Conservation (phyloP, 768 basidiomycete species). For the Trametes maxima region DNA sequence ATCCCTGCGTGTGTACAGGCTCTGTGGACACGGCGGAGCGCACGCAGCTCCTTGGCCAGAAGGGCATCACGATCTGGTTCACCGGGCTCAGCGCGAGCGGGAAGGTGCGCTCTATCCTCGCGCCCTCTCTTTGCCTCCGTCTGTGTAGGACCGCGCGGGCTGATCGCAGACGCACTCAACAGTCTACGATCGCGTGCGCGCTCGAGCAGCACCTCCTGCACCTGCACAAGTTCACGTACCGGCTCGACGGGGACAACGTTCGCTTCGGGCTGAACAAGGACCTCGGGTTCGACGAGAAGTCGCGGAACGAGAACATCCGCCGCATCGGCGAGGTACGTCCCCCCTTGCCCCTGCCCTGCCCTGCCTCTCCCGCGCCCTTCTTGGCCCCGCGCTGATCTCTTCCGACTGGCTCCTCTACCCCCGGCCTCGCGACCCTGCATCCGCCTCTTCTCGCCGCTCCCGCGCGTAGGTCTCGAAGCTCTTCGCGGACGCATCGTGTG, state of each 20-base stretch:
- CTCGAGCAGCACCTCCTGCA: constrained; percentile 95
- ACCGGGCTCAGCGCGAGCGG: constrained; percentile 96
- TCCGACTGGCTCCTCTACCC: background rate
- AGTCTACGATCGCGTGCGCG: constrained; percentile 98
- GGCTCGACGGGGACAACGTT: constrained; percentile 95
- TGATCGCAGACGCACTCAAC: constrained; percentile 1
- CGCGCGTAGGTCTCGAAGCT: constrained; percentile 83
- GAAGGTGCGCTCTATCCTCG: constrained; percentile 56
- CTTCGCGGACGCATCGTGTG: constrained; percentile 85
- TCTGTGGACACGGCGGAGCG: constrained; percentile 75
- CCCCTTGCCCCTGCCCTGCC: too few relatives aligned
- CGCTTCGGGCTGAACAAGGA: constrained; percentile 97
- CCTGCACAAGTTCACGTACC: constrained; percentile 81
- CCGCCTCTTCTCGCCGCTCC: background rate
- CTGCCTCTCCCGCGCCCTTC: background rate
- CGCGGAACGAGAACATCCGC: constrained; percentile 93
- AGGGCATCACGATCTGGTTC: constrained; percentile 92
- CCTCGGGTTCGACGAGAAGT: constrained; percentile 90
- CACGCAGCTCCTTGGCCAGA: constrained; percentile 66
- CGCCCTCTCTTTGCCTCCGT: background rate
- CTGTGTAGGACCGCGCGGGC: background rate
- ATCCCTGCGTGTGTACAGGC: constrained; percentile 44
- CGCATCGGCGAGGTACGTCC: constrained; percentile 86
- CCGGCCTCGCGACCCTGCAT: constrained; percentile 2
- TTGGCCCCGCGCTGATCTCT: background rate